These are phyloP conservation scores for Wickerhamiella pararugosa DNA, from an alignment of 1,139 yeast genomes.

Conservation along the genomic window DNA sequence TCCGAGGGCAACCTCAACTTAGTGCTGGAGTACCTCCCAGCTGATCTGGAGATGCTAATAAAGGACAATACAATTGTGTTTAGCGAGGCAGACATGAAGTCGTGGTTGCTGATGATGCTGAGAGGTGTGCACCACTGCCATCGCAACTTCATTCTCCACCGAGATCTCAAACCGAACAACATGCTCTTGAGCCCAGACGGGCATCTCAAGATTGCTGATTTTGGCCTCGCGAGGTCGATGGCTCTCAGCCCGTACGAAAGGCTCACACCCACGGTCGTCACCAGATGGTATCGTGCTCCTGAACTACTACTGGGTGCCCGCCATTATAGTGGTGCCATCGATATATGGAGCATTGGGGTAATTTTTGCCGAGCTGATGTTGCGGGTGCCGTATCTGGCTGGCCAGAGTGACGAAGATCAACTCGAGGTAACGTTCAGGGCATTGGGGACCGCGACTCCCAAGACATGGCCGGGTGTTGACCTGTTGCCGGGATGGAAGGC, in stretches of 20 bases:
- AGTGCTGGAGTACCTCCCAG: conserved; percentile 81
- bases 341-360: conserved; percentile 87
- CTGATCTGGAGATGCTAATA: conserved; percentile 80
- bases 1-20: conserved; percentile 58
- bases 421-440: conserved; percentile 85
- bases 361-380: conserved; percentile 96
- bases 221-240: conserved; percentile 79
- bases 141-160: conserved; percentile 72
- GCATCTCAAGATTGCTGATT: conserved; percentile 84
- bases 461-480: conserved; percentile 82
- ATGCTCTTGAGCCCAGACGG: conserved; percentile 77
- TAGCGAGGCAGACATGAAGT: conserved; percentile 74
- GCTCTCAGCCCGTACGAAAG: conserved; percentile 62
- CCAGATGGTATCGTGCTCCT: conserved; percentile 96
- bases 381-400: conserved; percentile 88
- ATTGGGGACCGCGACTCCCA: conserved; percentile 88
- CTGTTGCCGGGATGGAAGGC: conserved; percentile 60
- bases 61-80: conserved; percentile 67
- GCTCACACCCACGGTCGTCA: conserved; percentile 84
- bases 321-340: conserved; percentile 79
- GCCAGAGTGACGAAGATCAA: conserved; percentile 80
- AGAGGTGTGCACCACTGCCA: conserved; percentile 95
- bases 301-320: conserved; percentile 79
- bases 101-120: conserved; percentile 88
- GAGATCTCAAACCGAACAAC: conserved; percentile 45